phyloP scores from a whole-genome alignment of 1,284 basidiomycete genomes.

The Boletus sp. region DNA sequence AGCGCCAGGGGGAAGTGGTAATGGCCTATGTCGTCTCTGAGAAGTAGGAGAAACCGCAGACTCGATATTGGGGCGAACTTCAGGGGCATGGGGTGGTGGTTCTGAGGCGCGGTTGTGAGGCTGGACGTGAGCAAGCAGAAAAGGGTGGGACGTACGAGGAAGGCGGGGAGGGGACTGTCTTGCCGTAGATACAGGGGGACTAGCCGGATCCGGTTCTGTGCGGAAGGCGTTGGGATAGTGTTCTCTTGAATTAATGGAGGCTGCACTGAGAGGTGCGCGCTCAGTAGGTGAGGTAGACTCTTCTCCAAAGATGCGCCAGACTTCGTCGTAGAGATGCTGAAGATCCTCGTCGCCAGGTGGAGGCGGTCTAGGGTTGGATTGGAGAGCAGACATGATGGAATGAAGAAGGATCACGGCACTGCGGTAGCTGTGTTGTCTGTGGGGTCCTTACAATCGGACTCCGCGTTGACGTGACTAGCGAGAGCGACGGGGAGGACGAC shows the following conservation, averaged over 20 bases:
- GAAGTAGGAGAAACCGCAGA: slow-evolving; percentile 36
- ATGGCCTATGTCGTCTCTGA: slow-evolving; percentile 33
- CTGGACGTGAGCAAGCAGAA: background rate
- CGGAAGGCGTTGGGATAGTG: slow-evolving; percentile 22
- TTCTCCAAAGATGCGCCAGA: slow-evolving; percentile 62
- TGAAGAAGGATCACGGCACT: slow-evolving; percentile 9
- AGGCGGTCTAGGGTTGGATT: slow-evolving; percentile 35
- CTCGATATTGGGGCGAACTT: slow-evolving; percentile 24
- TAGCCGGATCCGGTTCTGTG: slow-evolving; percentile 19
- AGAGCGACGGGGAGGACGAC: slow-evolving; percentile 4
- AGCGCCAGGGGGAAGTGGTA: slow-evolving; percentile 32
- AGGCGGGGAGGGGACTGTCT: slow-evolving; percentile 22
- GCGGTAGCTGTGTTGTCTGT: background rate
- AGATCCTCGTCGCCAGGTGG: slow-evolving; percentile 64
- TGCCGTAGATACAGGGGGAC: slow-evolving; percentile 9
- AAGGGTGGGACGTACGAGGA: slow-evolving; percentile 21
- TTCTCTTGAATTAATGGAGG: slow-evolving; percentile 18
- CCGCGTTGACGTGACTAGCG: background rate
- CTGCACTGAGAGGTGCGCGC: slow-evolving; percentile 20
- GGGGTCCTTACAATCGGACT: background rate
- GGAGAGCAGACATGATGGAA: slow-evolving; percentile 30
- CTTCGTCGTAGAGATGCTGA: slow-evolving; percentile 67
- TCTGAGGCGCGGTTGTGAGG: slow-evolving; percentile 8
- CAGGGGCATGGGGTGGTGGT: slow-evolving; percentile 17
- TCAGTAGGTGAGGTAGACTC: slow-evolving; percentile 33